Evolutionary conservation across 2,329 filamentous ascomycete species (phyloP).

Genomic region (Pseudonectria buxi): DNA sequence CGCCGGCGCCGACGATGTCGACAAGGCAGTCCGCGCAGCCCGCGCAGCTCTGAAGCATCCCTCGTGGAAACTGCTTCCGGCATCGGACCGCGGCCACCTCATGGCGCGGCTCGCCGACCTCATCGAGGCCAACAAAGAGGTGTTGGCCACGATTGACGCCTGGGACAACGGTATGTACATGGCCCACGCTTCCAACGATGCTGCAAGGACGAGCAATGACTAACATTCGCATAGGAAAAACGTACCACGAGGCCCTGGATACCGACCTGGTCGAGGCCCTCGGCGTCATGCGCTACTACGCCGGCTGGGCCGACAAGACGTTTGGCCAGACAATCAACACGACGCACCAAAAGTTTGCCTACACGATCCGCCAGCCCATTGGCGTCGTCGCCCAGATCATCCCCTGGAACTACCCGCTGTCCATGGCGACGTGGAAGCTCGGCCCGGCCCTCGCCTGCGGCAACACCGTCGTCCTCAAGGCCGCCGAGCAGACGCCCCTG

Average conservation of each 20-base stretch:
- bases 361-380: constrained; percentile 69
- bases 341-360: constrained; percentile 61
- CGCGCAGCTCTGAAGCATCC: constrained; percentile 60
- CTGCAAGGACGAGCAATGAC: no score
- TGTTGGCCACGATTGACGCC: constrained; percentile 54
- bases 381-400: constrained; percentile 71
- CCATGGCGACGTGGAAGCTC: constrained; percentile 58
- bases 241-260: constrained; percentile 57
- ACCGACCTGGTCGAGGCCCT: constrained; percentile 52
- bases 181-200: no score
- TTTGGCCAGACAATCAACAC: constrained; percentile 71
- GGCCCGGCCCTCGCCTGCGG: constrained; percentile 62
- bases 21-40: constrained; percentile 38
- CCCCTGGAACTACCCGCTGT: constrained; percentile 64
- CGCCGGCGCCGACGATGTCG: constrained; percentile 23
- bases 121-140: constrained; percentile 54
- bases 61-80: constrained; percentile 64
- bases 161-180: constrained; percentile 86
- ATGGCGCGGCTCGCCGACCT: constrained; percentile 67
- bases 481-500: constrained; percentile 61
- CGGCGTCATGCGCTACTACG: constrained; percentile 61
- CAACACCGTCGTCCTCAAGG: constrained; percentile 58
- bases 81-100: constrained; percentile 59
- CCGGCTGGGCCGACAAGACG: constrained; percentile 73
- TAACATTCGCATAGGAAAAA: no score